phyloP scores from a whole-genome alignment of 108 stramenopile species.

The Nitzschia palea region DNA sequence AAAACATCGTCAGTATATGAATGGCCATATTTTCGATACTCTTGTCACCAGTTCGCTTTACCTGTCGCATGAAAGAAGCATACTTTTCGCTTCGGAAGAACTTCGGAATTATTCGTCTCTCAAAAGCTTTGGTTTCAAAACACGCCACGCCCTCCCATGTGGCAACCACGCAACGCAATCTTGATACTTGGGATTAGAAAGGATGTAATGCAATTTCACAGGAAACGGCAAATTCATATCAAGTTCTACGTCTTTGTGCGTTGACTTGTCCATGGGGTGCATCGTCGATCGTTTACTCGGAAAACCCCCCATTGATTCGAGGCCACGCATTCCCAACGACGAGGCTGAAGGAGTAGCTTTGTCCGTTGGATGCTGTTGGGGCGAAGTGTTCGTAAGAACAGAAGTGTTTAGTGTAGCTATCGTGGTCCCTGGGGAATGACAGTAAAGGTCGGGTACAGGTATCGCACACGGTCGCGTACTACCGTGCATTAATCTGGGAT shows the following conservation, averaged over 20 bases:
- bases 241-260: background rate
- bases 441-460: background rate
- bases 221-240: conserved; percentile 45
- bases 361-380: background rate
- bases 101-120: conserved; percentile 35
- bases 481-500: background rate
- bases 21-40: too few relatives aligned
- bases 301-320: background rate
- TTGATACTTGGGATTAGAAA: conserved; percentile 35
- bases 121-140: conserved; percentile 39
- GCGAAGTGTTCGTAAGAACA: background rate
- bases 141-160: conserved; percentile 47
- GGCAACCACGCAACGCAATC: conserved; percentile 46
- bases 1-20: too few relatives aligned
- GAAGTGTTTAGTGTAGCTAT: background rate
- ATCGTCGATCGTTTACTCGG: background rate
- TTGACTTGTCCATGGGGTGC: background rate
- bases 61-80: conserved; percentile 53
- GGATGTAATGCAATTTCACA: conserved; percentile 45
- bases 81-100: conserved; percentile 40
- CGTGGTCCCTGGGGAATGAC: background rate
- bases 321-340: background rate
- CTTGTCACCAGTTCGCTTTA: background rate
- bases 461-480: background rate
- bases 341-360: background rate